These are phyloP conservation scores for Aspergillus quadricinctus DNA, from an alignment of 2,329 filamentous ascomycete species.

Conservation along the genomic window DNA sequence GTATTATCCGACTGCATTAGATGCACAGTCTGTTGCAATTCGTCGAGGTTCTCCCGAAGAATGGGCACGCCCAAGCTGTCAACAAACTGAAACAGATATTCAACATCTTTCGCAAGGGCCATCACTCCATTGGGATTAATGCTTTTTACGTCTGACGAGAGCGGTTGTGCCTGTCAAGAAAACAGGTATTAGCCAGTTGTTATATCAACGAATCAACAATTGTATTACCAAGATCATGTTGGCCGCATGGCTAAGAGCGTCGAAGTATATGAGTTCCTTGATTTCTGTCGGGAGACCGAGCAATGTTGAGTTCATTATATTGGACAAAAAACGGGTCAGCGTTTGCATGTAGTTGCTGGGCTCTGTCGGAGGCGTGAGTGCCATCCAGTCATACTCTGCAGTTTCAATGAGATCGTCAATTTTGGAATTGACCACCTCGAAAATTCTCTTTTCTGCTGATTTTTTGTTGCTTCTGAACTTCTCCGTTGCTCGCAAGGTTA, in stretches of 20 bases:
- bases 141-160: conserved; percentile 72
- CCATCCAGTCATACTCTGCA: conserved; percentile 89
- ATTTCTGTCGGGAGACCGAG: conserved; percentile 91
- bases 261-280: conserved; percentile 97
- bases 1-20: conserved; percentile 82
- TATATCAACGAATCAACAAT: not conserved
- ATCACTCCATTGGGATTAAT: conserved; percentile 85
- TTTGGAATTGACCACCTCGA: conserved; percentile 97
- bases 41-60: conserved; percentile 81
- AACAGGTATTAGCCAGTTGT: conserved; percentile 8
- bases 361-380: conserved; percentile 59
- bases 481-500: conserved; percentile 76
- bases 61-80: conserved; percentile 82
- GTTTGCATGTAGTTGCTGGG: conserved; percentile 95
- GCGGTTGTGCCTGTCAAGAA: conserved; percentile 59
- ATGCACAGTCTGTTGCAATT: conserved; percentile 86
- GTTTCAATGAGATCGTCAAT: conserved; percentile 97
- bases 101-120: conserved; percentile 75
- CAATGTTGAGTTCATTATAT: conserved; percentile 94
- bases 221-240: conserved; percentile 68
- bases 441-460: conserved; percentile 93
- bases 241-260: conserved; percentile 85
- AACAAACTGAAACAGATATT: conserved; percentile 81
- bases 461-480: conserved; percentile 89
- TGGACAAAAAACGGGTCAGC: conserved; percentile 83